phyloP scores from a whole-genome alignment of 805 yeast species.

The Candida morakotiae region DNA sequence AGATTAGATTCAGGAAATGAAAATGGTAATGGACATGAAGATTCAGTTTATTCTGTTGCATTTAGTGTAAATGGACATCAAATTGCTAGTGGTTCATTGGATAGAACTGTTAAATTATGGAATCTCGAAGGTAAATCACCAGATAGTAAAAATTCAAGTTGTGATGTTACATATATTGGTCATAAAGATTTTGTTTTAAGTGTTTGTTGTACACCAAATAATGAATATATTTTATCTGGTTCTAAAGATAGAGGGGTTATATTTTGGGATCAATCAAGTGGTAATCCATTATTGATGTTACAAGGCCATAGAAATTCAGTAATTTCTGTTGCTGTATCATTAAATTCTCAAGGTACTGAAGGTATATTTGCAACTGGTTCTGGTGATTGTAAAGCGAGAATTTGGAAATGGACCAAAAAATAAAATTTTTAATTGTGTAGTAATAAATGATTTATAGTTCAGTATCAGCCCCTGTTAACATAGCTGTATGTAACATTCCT shows the following conservation, averaged over 20 bases:
- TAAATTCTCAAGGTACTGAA: slow-evolving; percentile 65
- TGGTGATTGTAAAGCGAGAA: slow-evolving; percentile 96
- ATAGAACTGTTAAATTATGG: slow-evolving; percentile 95
- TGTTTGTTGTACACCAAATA: slow-evolving; percentile 91
- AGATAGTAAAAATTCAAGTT: slow-evolving; percentile 43
- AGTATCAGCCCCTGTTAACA: slow-evolving; percentile 94
- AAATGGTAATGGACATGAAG: slow-evolving; percentile 90
- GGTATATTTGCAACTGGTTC: slow-evolving; percentile 95
- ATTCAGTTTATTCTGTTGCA: slow-evolving; percentile 91
- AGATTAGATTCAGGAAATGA: slow-evolving; percentile 86
- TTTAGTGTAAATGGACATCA: slow-evolving; percentile 89
- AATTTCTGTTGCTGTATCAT: slow-evolving; percentile 88
- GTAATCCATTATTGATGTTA: slow-evolving; percentile 89
- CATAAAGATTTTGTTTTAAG: slow-evolving; percentile 94
- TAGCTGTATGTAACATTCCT: slow-evolving; percentile 66
- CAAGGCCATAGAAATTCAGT: slow-evolving; percentile 97
- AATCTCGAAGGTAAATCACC: slow-evolving; percentile 61
- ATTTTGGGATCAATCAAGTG: slow-evolving; percentile 91
- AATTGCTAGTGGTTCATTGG: slow-evolving; percentile 91
- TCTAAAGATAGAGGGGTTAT: slow-evolving; percentile 96
- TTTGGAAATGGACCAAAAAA: slow-evolving; percentile 81
- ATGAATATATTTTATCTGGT: slow-evolving; percentile 86
- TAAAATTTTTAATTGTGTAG: slow-evolving; percentile 9
- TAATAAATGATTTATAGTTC: slow-evolving; percentile 54
- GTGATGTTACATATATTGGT: slow-evolving; percentile 91